Percentiles rank a stretch among this genome's conserved stretches.
These are phyloP conservation scores for Aspergillus texensis DNA, from an alignment of 2,329 filamentous ascomycete genomes.

Conservation along the genomic window DNA sequence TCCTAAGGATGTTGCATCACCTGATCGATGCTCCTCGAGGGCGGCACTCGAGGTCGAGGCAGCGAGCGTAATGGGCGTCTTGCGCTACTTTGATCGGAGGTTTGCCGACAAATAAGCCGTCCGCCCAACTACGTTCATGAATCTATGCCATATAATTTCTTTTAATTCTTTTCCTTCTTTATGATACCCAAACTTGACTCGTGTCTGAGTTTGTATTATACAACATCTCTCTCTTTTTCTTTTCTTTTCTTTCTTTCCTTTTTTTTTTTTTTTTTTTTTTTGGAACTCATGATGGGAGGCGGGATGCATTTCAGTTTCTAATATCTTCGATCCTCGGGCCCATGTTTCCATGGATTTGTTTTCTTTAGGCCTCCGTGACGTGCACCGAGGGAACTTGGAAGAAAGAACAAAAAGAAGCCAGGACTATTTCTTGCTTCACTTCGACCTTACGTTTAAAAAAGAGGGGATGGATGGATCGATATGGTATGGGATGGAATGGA, in stretches of 20 bases:
- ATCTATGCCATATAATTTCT: slow-evolving; percentile 10
- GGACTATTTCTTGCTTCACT: neutral
- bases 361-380: neutral
- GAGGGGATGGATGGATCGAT: neutral
- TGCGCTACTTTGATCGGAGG: slow-evolving; percentile 77
- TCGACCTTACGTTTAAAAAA: neutral
- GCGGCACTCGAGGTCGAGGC: slow-evolving; percentile 77
- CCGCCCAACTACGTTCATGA: slow-evolving; percentile 2
- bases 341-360: neutral
- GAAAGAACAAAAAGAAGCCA: neutral
- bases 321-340: neutral
- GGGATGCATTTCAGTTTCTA: neutral
- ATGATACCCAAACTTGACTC: slow-evolving; percentile 32
- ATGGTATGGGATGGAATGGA: neutral
- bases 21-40: slow-evolving; percentile 22
- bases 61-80: slow-evolving; percentile 81
- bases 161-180: slow-evolving; percentile 15
- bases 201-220: slow-evolving; percentile 32
- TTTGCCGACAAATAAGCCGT: slow-evolving; percentile 53
- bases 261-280: neutral
- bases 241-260: neutral
- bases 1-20: slow-evolving; percentile 37
- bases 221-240: neutral
- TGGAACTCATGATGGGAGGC: neutral
- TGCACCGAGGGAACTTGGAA: neutral